Base-by-base conservation (phyloP, 2,329 filamentous ascomycete genomes). In the Fusarium sp. region DNA sequence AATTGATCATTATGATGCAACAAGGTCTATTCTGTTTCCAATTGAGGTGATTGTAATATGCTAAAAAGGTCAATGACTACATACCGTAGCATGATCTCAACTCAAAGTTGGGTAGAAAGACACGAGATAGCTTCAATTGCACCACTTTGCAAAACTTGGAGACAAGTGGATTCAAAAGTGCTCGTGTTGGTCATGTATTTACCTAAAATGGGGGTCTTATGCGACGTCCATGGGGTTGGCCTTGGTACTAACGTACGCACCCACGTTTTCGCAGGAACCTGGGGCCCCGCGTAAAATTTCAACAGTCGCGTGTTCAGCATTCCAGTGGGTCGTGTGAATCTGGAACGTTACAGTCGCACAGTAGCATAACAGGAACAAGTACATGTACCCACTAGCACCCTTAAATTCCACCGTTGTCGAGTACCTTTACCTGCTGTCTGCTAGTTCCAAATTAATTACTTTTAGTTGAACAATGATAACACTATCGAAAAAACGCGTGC, bases 201-300 rank as follows among this genome's bases (percentile, higher is more conserved):
- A 17, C 50, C 60, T 38, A 3, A 49, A 57, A 40, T 15, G 50
- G 36, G 58, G 58, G 60, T 22, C 39, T 63, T 63, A 40, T 36
- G 60, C 60, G 58, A 61, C 22, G 6, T 3, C 10, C 0, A 26
- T 36, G 21, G 22, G 57, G 49, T 62, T 55, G 42, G 22, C 43
- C 43, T 57, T 46, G 42, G 13, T 24, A 31, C 28, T 31, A 31
- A 10, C 10, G 10, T 31, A 52, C 54, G 6, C 26, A 17, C 50
- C 38, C 46, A 40, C 36, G 44, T 38, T 53, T 57, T 31, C 36
- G 22, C 38, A 36, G 47, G 31, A 63, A 57, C 58, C 60, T 63
- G 60, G 60, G 60, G 60, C 60, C 60, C 60, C 60, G 60, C 60
- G 43, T 57, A 63, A 63, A 63, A 17, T 57, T 63, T 39, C 47